Evolutionary conservation across 2,329 filamentous ascomycete genomes (phyloP), one percentile per base, ranked within the genome.

Genomic region (Nothophoma quercina): DNA sequence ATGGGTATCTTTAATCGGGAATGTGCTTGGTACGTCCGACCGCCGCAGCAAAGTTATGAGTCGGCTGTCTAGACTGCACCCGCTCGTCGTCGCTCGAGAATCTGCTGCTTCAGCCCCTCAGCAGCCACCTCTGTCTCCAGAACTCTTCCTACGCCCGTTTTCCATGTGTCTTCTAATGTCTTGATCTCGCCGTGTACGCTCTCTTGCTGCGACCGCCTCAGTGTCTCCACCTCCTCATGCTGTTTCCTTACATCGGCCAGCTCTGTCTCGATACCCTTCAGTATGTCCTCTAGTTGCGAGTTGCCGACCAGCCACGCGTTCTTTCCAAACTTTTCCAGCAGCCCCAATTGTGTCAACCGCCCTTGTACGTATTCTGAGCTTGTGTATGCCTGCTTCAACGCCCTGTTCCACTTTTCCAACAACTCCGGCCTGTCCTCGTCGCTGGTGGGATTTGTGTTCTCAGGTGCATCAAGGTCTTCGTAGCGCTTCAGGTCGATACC

Each of bases 231-330:
- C 29, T 83, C 71, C 70, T 97, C 92, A 39, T 92, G 83, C 60
- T 89, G 85, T 52, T 83, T 80, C 72, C 87, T 88, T 16, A 83
- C 78, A 30, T 79, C 81, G 12, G 85, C 87, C 41, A 98, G 79
- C 65, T 96, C 91, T 35, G 80, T 80, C 80, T 98, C 93, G 21
- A 96, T 68, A 10, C 74, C 74, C 42, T 82, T 81, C 43, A 96
- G 75, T 33, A 91, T 83, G 34, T 85, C 84, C 76, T 97, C 93
- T 16, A 92, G 75, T 62, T 90, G 86, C 64, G 88, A 85, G 74
- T 99, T 99, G 5, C 85, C 85, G 7, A 96, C 83, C 48, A 99
- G 81, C 93, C 95, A 98, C 8, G 91, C 88, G 73, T 96, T 96
- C 77, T 91, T 91, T 62, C 93, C 95, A 74, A 88, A 88, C 42